Evolutionary conservation across 1,284 basidiomycete species (phyloP).

Genomic region (Leccinum insigne): DNA sequence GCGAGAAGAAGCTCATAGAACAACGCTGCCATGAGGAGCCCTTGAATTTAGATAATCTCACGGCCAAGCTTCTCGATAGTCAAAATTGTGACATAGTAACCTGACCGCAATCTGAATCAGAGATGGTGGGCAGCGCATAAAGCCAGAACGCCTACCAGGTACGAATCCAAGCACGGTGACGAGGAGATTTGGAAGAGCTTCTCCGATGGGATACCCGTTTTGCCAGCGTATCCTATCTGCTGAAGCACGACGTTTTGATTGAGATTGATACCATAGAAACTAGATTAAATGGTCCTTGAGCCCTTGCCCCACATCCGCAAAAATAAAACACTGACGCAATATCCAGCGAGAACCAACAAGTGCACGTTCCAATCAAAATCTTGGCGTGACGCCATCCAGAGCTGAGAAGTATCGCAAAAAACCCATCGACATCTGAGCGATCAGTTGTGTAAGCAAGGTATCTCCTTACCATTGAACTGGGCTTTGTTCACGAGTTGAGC

Average conservation of each 20-base stretch:
- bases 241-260: constrained; percentile 39
- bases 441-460: neutral
- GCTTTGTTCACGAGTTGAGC: constrained; percentile 2
- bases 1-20: constrained; percentile 36
- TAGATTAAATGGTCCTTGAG: constrained; percentile 20
- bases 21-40: constrained; percentile 73
- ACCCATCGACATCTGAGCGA: constrained; percentile 30
- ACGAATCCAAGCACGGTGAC: constrained; percentile 74
- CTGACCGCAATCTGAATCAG: constrained; percentile 33
- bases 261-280: constrained; percentile 59
- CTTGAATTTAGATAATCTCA: constrained; percentile 74
- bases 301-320: neutral
- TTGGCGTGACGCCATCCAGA: constrained; percentile 57
- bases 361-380: constrained; percentile 50
- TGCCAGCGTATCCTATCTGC: constrained; percentile 65
- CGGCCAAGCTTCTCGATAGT: constrained; percentile 73
- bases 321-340: constrained; percentile 40
- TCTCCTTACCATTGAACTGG: constrained; percentile 37
- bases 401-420: constrained; percentile 47
- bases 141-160: constrained; percentile 48
- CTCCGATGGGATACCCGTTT: constrained; percentile 51
- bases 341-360: constrained; percentile 59
- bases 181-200: constrained; percentile 63
- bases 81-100: constrained; percentile 52
- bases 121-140: neutral